Percentiles rank a stretch among this genome's conserved stretches.
phyloP scores from a whole-genome alignment of 768 basidiomycete species.

The Inosperma sp. region DNA sequence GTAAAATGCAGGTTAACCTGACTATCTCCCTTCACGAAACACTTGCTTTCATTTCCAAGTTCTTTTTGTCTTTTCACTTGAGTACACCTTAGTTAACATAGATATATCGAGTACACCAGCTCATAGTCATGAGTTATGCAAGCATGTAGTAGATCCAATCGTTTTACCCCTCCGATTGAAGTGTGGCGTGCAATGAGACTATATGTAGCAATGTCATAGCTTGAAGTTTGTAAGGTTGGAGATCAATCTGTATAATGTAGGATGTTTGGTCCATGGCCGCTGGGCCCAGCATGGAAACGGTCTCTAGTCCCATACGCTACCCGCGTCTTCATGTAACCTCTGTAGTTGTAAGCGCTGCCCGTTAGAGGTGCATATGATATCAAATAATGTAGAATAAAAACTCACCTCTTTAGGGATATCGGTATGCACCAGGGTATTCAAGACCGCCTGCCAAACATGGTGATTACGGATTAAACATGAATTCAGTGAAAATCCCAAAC shows the following conservation, averaged over 20 bases:
- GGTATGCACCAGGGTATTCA: slow-evolving; percentile 50
- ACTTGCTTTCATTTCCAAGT: background rate
- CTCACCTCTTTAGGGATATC: slow-evolving; percentile 39
- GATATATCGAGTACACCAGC: no score
- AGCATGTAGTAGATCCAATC: no score
- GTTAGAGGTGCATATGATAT: background rate
- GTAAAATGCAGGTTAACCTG: background rate
- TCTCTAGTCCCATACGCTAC: slow-evolving; percentile 7
- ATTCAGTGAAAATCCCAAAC: slow-evolving; percentile 22
- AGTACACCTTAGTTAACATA: no score
- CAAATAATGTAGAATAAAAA: background rate
- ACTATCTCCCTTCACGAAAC: background rate
- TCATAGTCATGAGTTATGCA: no score
- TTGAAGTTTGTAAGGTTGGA: no score
- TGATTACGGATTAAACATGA: background rate
- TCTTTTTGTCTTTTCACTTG: no score
- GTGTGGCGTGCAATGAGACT: no score
- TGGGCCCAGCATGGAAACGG: no score
- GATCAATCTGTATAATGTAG: no score
- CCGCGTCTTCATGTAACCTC: slow-evolving; percentile 3
- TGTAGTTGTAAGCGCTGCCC: background rate
- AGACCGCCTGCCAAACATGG: slow-evolving; percentile 37
- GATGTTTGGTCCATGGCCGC: no score
- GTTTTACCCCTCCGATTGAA: no score
- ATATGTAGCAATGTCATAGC: no score